Base-by-base conservation (phyloP, 2,329 filamentous ascomycete species). In the Daldinia sp. region DNA sequence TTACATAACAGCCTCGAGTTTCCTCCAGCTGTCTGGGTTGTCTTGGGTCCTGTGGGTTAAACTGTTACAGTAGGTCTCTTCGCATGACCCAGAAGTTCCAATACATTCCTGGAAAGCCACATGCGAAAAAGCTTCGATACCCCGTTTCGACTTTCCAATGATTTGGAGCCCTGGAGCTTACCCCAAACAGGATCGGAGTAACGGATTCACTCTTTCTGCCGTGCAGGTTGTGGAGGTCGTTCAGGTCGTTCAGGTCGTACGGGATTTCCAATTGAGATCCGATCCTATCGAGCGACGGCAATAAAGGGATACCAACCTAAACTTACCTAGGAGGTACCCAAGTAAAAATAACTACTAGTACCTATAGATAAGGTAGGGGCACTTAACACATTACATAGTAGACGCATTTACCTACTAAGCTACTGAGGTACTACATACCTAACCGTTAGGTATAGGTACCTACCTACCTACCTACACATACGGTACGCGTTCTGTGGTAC, bases 181-280 rank as follows among this genome's bases (percentile, higher is more conserved):
- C 64, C 64, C 67, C 63, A 65, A 45, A 27, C 58, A 59, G 55
- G 60, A 58, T 60, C 66, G 63, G 66, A 65, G 53, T 59, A 69
- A 63, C 32, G n/a, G 47, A 57, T 56, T 57, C 45, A 60, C 55
- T 57, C 32, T 60, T 39, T n/a, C 10, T 30, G 41, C 49, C 19
- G 41, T 23, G 11, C 19, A n/a, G n/a, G n/a, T n/a, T n/a, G n/a
- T n/a, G n/a, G n/a, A n/a, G n/a, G n/a, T n/a, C n/a, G n/a, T n/a
- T n/a, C n/a, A n/a, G n/a, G n/a, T n/a, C n/a, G n/a, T n/a, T n/a
- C n/a, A n/a, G n/a, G n/a, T n/a, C n/a, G n/a, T n/a, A 32, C 30
- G 32, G 32, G 41, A 11, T 43, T 23, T 9, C 3, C 19, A 6
- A 11, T 45, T 11, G 19, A 47, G 43, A 29, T 47, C 23, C 13